These are phyloP conservation scores for Prunus yedoensis DNA, from an alignment of 331 rosid species.

Conservation along the genomic window DNA sequence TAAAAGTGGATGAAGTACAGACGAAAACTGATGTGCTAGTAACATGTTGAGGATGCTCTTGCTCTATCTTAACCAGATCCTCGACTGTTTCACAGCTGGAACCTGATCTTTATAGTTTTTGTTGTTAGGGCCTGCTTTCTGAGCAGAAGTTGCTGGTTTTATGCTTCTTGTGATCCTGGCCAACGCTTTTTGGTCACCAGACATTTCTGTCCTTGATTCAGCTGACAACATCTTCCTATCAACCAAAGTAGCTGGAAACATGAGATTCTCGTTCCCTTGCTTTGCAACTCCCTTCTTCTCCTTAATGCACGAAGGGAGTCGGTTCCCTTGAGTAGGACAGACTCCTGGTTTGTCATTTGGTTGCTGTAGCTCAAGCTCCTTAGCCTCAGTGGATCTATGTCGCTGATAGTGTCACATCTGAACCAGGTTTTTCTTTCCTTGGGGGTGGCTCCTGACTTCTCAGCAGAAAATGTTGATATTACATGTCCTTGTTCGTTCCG, in stretches of 20 bases:
- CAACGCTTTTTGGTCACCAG: conserved; percentile 50
- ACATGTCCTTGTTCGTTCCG: conserved; percentile 44
- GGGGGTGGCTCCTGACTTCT: conserved; percentile 41
- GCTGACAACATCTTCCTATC: conserved; percentile 10
- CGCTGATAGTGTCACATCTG: conserved; percentile 36
- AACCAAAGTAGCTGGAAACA: conserved; percentile 28
- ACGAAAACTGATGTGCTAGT: background rate
- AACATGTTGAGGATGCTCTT: background rate
- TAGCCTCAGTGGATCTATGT: conserved; percentile 43
- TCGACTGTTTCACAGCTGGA: conserved; percentile 45
- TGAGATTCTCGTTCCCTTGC: conserved; percentile 47
- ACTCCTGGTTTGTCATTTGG: conserved; percentile 39
- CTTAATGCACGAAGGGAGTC: conserved; percentile 44
- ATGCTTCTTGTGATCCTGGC: conserved; percentile 37
- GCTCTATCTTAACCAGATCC: conserved; percentile 58
- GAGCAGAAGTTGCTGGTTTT: conserved; percentile 41
- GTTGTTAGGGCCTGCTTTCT: conserved; percentile 48
- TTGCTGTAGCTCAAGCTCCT: conserved; percentile 43
- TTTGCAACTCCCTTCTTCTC: conserved; percentile 49
- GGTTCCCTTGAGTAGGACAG: conserved; percentile 44
- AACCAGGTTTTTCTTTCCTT: conserved; percentile 24
- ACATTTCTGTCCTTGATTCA: conserved; percentile 36
- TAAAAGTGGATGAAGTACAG: background rate
- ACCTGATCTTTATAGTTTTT: conserved; percentile 48
- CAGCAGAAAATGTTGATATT: conserved; percentile 25